Evolutionary conservation across 2,329 filamentous ascomycete genomes (phyloP).

Genomic region (Sarocladium strictum): DNA sequence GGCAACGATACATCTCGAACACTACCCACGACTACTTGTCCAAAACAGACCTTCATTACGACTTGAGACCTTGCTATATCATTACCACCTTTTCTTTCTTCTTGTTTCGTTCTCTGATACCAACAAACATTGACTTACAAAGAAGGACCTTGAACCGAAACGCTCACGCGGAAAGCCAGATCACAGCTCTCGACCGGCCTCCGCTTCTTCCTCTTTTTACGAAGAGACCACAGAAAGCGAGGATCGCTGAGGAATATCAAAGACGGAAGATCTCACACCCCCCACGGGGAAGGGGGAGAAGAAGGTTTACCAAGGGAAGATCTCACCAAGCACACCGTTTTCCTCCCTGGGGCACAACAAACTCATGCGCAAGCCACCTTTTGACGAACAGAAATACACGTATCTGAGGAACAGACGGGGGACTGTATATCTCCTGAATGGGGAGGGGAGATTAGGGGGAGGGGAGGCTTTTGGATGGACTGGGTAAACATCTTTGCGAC

Average conservation of each 20-base stretch:
- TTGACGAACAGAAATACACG: too few relatives aligned
- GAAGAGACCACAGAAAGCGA: too few relatives aligned
- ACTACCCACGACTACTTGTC: too few relatives aligned
- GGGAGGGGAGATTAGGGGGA: too few relatives aligned
- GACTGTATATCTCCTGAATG: too few relatives aligned
- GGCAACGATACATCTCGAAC: constrained; percentile 7
- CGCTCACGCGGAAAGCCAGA: not conserved
- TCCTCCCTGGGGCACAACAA: not conserved
- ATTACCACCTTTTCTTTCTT: not conserved
- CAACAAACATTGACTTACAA: not conserved
- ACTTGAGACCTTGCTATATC: not conserved
- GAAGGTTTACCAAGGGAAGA: not conserved
- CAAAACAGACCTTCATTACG: too few relatives aligned
- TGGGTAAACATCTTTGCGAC: too few relatives aligned
- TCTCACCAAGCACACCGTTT: not conserved
- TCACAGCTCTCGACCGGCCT: too few relatives aligned
- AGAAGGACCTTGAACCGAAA: not conserved
- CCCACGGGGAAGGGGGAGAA: not conserved
- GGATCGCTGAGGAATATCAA: not conserved
- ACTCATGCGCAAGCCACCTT: not conserved
- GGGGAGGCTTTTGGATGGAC: not conserved
- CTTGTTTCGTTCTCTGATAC: not conserved
- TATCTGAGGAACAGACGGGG: too few relatives aligned
- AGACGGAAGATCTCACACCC: not conserved
- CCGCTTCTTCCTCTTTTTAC: too few relatives aligned